Evolutionary conservation across 2,329 filamentous ascomycete genomes (phyloP).

Genomic region (Cladophialophora chaetospira): DNA sequence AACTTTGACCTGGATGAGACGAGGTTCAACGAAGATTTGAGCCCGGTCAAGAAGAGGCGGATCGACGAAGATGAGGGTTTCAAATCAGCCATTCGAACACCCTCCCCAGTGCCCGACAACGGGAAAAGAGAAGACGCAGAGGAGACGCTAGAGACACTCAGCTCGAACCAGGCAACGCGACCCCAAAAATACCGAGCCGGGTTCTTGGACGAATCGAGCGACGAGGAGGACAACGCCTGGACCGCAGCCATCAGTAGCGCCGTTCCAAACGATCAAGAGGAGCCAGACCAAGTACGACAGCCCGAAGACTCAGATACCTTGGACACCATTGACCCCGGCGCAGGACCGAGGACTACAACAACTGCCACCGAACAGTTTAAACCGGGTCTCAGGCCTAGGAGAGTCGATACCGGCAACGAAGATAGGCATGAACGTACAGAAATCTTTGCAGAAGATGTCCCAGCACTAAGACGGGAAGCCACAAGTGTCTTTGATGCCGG

Average conservation of each 20-base stretch:
- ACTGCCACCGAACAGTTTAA: constrained; percentile 32
- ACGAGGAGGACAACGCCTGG: constrained; percentile 43
- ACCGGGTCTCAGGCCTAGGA: neutral
- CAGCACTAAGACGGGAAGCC: constrained; percentile 53
- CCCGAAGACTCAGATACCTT: neutral
- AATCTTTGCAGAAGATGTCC: constrained; percentile 32
- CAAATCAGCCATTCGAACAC: constrained; percentile 23
- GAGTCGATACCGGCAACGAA: neutral
- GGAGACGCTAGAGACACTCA: too few relatives aligned
- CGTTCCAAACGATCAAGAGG: neutral
- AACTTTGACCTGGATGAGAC: constrained; percentile 1
- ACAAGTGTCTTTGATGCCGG: constrained; percentile 49
- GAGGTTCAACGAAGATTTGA: constrained; percentile 46
- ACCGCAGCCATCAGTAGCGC: constrained; percentile 12
- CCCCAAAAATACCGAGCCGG: constrained; percentile 30
- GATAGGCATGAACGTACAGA: constrained; percentile 30
- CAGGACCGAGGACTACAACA: constrained; percentile 8
- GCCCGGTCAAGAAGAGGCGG: constrained; percentile 49
- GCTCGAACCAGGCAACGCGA: constrained; percentile 10
- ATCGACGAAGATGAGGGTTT: constrained; percentile 26
- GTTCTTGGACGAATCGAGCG: constrained; percentile 47
- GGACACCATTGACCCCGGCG: constrained; percentile 17
- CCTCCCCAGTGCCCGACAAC: constrained; percentile 20
- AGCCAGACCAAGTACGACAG: constrained; percentile 10
- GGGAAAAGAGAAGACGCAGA: too few relatives aligned